Conservation (phyloP, 805 yeast genomes). For the Hanseniaspora singularis region DNA sequence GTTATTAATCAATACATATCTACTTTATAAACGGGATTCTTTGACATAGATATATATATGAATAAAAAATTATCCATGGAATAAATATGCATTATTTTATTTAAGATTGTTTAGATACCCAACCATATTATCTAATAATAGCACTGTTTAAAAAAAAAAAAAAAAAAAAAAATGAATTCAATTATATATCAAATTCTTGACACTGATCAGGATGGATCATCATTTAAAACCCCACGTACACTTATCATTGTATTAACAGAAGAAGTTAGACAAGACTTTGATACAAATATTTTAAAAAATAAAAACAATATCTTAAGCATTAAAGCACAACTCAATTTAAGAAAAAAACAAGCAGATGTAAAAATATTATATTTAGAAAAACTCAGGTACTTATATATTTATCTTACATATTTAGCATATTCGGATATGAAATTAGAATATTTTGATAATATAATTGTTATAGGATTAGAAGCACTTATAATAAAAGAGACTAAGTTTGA, state of each 20-base stretch:
- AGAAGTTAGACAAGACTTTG: background rate
- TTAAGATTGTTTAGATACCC: too few relatives aligned
- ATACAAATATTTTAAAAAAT: background rate
- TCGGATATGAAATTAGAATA: constrained; percentile 16
- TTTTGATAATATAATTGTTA: constrained; percentile 22
- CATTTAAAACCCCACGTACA: background rate
- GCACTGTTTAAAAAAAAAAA: background rate
- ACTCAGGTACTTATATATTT: constrained; percentile 28
- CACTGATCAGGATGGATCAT: background rate
- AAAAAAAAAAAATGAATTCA: background rate
- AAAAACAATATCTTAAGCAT: background rate
- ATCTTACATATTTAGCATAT: constrained; percentile 26
- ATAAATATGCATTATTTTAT: too few relatives aligned
- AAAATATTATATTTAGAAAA: constrained; percentile 24
- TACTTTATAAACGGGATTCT: too few relatives aligned
- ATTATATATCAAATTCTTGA: constrained; percentile 5
- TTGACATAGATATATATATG: too few relatives aligned
- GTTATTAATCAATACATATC: too few relatives aligned
- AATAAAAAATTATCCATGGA: too few relatives aligned
- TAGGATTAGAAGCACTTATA: constrained; percentile 24
- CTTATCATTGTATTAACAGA: constrained; percentile 6
- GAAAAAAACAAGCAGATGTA: constrained; percentile 20
- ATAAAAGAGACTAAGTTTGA: background rate
- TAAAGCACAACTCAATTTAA: constrained; percentile 24
- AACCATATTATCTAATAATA: too few relatives aligned